These are phyloP conservation scores for Colletotrichum sojae DNA, from an alignment of 2,329 filamentous ascomycete genomes.

Conservation along the genomic window DNA sequence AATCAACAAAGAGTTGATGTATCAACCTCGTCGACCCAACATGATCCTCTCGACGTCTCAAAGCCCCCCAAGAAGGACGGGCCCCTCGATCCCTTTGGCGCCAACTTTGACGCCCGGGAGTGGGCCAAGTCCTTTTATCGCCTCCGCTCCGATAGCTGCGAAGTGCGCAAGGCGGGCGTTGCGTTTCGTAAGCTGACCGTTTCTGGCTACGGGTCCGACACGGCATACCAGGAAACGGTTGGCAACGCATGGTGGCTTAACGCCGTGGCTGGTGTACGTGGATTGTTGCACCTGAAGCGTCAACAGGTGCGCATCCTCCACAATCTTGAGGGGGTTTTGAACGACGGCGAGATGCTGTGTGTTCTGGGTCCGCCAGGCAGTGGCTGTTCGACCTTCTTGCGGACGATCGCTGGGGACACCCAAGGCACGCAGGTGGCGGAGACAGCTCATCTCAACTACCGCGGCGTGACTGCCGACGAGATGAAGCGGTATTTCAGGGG, in stretches of 20 bases:
- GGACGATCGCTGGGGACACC: conserved; percentile 74
- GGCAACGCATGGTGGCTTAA: conserved; percentile 45
- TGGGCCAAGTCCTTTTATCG: conserved; percentile 50
- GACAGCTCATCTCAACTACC: conserved; percentile 34
- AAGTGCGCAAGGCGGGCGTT: conserved; percentile 50
- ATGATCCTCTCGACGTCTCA: conserved; percentile 3
- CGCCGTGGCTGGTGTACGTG: conserved; percentile 40
- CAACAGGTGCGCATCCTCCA: conserved; percentile 63
- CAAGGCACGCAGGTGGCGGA: conserved; percentile 64
- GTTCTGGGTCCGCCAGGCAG: conserved; percentile 68
- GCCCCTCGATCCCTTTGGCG: conserved; percentile 61
- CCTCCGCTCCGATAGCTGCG: conserved; percentile 45
- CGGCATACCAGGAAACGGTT: conserved; percentile 28
- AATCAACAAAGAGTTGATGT: conserved; percentile 13
- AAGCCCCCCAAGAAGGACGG: conserved; percentile 23
- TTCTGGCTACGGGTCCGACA: conserved; percentile 30
- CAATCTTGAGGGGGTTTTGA: conserved; percentile 65
- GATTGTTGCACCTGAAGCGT: conserved; percentile 34
- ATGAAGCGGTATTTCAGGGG: conserved; percentile 56
- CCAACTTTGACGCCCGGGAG: conserved; percentile 63
- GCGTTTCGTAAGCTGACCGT: conserved; percentile 63
- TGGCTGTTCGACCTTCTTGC: conserved; percentile 79
- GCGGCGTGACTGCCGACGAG: conserved; percentile 36
- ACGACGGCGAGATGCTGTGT: conserved; percentile 69
- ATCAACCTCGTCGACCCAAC: neutral